Percentiles rank a stretch among this genome's conserved stretches.
Conservation (phyloP, 2,329 filamentous ascomycete genomes). For the Periconia macrospinosa region DNA sequence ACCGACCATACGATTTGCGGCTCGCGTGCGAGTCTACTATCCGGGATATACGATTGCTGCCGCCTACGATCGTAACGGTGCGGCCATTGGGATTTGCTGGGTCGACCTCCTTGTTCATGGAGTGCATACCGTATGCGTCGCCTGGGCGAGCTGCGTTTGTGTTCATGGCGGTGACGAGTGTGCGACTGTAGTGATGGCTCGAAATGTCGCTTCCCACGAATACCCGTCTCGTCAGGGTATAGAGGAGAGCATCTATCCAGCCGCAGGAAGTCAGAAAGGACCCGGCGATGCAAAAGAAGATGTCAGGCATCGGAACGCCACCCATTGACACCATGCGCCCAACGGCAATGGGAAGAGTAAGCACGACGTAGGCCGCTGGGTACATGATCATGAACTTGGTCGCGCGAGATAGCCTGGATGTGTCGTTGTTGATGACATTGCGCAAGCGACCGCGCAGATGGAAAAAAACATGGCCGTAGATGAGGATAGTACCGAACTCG, state of each 20-base stretch:
- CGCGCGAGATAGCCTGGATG: constrained; percentile 42
- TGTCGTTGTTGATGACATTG: constrained; percentile 38
- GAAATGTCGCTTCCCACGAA: constrained; percentile 38
- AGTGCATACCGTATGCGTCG: constrained; percentile 31
- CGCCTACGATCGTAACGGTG: constrained; percentile 40
- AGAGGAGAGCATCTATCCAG: constrained; percentile 49
- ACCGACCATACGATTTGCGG: constrained; percentile 7
- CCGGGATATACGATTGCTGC: constrained; percentile 30
- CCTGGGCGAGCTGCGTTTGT: constrained; percentile 29
- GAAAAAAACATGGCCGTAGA: constrained; percentile 54
- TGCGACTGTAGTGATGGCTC: constrained; percentile 25
- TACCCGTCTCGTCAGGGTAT: constrained; percentile 46
- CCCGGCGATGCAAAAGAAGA: constrained; percentile 62
- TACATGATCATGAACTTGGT: constrained; percentile 66
- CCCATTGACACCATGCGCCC: constrained; percentile 44
- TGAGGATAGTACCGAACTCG: constrained; percentile 54
- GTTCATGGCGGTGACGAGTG: constrained; percentile 18
- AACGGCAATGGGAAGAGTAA: constrained; percentile 65
- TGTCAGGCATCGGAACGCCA: constrained; percentile 49
- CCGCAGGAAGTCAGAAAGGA: constrained; percentile 57
- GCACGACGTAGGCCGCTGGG: constrained; percentile 66
- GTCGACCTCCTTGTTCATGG: constrained; percentile 25
- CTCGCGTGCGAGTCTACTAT: constrained; percentile 24
- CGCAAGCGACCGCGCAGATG: constrained; percentile 51
- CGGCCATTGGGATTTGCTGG: constrained; percentile 18